Percentiles rank a stretch among this genome's conserved stretches.
Evolutionary conservation across 345 rosid species (phyloP).

Genomic region (Dovyalis caffra): DNA sequence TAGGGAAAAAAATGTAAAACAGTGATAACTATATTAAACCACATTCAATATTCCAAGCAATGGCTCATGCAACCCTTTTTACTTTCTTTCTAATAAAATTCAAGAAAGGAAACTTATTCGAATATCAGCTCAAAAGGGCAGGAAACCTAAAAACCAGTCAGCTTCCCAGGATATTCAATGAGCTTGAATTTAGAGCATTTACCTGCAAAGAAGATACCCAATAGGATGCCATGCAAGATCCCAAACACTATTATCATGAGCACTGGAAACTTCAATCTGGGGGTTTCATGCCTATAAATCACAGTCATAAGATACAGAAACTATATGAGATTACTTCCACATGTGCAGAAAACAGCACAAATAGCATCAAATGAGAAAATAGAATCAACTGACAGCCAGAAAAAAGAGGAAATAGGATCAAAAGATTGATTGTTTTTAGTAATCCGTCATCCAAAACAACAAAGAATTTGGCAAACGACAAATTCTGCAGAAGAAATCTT

Average conservation of each 20-base stretch:
- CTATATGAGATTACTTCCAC: conserved; percentile 19
- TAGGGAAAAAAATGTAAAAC: neutral
- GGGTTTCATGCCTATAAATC: conserved; percentile 82
- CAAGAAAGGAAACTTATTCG: neutral
- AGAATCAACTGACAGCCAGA: neutral
- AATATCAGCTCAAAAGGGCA: neutral
- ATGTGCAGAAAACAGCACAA: neutral
- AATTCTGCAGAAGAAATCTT: neutral
- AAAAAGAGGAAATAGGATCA: neutral
- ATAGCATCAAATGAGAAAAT: neutral
- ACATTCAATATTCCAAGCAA: neutral
- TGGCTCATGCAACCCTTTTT: neutral
- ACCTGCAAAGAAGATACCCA: conserved; percentile 99
- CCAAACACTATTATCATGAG: conserved; percentile 95
- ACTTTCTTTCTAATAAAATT: neutral
- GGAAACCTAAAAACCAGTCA: neutral
- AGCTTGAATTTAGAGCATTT: conserved; percentile 2
- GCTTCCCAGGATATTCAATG: neutral
- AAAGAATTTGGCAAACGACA: neutral
- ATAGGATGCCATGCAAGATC: conserved; percentile 99
- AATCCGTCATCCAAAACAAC: neutral
- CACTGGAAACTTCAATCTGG: conserved; percentile 82
- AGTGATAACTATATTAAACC: neutral
- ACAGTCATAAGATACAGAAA: conserved; percentile 1
- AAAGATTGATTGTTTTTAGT: neutral